Base-by-base conservation (phyloP, 352 stramenopile genomes). In the Pythium biforme region DNA sequence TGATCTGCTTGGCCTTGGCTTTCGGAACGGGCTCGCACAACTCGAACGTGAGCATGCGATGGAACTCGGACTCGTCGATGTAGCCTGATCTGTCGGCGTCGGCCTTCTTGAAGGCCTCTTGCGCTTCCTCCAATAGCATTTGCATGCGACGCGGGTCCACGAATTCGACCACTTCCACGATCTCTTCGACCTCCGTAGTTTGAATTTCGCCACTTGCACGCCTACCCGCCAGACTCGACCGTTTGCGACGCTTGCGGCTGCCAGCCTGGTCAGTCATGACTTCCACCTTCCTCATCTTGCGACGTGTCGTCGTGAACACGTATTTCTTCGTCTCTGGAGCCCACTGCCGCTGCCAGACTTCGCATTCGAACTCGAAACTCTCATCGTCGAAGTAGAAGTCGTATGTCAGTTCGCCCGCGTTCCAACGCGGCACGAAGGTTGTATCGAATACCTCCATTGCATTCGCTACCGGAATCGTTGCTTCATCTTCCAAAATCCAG, bases 341-440 rank as follows among this genome's bases (percentile, higher is more conserved):
- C 77, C 77, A 86, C 8, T 64, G 56, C 19, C 76, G 68, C 15
- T 66, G 46, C 70, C 71, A 86, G 10, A 60, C 25, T n/a, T 65
- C 52, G 2, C 72, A 69, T n/a, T 79, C 67, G 19, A 76, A 73
- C 29, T 71, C 58, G 29, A 86, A 86, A 12, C 41, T 60, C 29
- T 83, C 73, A 10, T 79, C 75, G 50, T 86, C 77, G 61, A 79
- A 84, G 49, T 83, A 84, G 50, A 83, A 84, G 26, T 86, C 77
- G 49, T 79, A 83, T 6, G 73, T 79, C 39, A 86, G 49, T 31
- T 75, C 33, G 0, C 77, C 77, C 14, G 50, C 52, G 34, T 86
- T 86, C 77, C 77, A 86, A 3, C 69, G 66, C 11, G 75, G 73
- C 10, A 86, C 47, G 43, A 86, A 86, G 15, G 77, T 55, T 4